A percentile compares a stretch with the other conserved stretches of the same genome.
Evolutionary conservation across 2,329 filamentous ascomycete species (phyloP).

Genomic region (Claviceps sp.): DNA sequence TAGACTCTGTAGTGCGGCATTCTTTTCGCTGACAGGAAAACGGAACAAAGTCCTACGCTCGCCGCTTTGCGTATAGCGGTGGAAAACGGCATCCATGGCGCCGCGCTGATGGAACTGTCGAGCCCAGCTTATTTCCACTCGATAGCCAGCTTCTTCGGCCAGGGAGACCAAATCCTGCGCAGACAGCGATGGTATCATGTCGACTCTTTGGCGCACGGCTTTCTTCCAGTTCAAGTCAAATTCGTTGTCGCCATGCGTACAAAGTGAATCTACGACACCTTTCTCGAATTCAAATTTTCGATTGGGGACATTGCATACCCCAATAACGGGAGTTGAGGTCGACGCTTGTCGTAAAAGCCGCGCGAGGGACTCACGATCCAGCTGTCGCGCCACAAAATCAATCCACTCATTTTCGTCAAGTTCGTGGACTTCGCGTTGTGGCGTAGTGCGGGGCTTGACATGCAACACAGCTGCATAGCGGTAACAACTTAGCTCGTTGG

Average conservation of each 20-base stretch:
- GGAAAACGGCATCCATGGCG: constrained; percentile 12
- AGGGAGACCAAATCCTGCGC: constrained; percentile 10
- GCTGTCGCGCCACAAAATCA: background rate
- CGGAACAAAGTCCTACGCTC: constrained; percentile 1
- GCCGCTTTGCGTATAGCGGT: constrained; percentile 14
- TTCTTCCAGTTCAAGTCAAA: background rate
- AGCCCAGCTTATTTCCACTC: constrained; percentile 31
- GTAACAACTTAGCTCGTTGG: constrained; percentile 14
- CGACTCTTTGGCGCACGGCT: background rate
- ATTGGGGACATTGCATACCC: background rate
- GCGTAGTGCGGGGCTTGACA: constrained; percentile 2
- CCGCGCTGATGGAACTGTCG: constrained; percentile 16
- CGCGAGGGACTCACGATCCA: background rate
- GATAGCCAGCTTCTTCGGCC: constrained; percentile 24
- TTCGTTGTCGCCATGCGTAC: background rate
- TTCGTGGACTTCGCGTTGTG: background rate
- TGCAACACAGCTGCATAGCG: constrained; percentile 14
- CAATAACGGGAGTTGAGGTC: too few relatives aligned
- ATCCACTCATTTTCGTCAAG: background rate
- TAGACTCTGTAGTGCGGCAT: background rate
- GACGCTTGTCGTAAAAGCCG: background rate
- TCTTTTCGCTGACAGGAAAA: constrained; percentile 8
- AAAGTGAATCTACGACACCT: background rate
- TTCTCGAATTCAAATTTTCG: background rate
- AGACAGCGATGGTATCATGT: constrained; percentile 1